A percentile compares a stretch with the other conserved stretches of the same genome.
Evolutionary conservation across 257 asterid species (phyloP).

Genomic region (Lithospermum erythrorhizon): DNA sequence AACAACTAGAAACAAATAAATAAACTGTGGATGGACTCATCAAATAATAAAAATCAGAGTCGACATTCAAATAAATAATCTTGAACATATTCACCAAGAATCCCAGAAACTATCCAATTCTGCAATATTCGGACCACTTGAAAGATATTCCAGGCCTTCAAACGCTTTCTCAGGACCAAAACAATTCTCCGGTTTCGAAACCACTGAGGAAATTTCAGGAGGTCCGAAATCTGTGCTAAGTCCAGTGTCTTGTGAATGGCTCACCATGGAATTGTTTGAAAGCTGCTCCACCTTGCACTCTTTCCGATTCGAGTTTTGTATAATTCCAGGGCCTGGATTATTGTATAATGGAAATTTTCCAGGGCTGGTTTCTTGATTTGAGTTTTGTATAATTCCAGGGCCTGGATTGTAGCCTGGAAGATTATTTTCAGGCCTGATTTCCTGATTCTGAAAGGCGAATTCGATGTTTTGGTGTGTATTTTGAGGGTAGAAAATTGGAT

Average conservation of each 20-base stretch:
- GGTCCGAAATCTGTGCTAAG: slow-evolving; percentile 19
- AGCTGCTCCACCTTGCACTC: slow-evolving; percentile 31
- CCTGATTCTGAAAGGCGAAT: slow-evolving; percentile 11
- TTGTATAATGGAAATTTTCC: slow-evolving; percentile 9
- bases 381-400: slow-evolving; percentile 9
- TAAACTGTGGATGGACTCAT: background rate
- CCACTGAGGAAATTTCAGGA: slow-evolving; percentile 35
- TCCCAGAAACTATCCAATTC: slow-evolving; percentile 22
- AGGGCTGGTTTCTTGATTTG: slow-evolving; percentile 12
- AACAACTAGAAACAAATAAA: background rate
- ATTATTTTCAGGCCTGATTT: slow-evolving; percentile 1
- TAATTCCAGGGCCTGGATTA: slow-evolving; percentile 13
- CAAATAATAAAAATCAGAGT: background rate
- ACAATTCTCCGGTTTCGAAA: slow-evolving; percentile 3
- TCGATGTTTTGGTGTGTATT: slow-evolving; percentile 2
- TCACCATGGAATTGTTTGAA: slow-evolving; percentile 40
- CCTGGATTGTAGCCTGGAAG: slow-evolving; percentile 3
- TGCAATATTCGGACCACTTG: slow-evolving; percentile 31
- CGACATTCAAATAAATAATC: background rate
- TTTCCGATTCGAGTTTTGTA: slow-evolving; percentile 4
- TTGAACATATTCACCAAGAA: background rate
- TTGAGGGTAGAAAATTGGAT: slow-evolving; percentile 11
- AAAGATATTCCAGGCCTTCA: slow-evolving; percentile 14
- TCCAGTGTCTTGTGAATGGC: slow-evolving; percentile 32
- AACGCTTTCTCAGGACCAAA: slow-evolving; percentile 20